These are phyloP conservation scores for Camellia sinensis DNA, from an alignment of 148 eudicot genomes.

Conservation along the genomic window DNA sequence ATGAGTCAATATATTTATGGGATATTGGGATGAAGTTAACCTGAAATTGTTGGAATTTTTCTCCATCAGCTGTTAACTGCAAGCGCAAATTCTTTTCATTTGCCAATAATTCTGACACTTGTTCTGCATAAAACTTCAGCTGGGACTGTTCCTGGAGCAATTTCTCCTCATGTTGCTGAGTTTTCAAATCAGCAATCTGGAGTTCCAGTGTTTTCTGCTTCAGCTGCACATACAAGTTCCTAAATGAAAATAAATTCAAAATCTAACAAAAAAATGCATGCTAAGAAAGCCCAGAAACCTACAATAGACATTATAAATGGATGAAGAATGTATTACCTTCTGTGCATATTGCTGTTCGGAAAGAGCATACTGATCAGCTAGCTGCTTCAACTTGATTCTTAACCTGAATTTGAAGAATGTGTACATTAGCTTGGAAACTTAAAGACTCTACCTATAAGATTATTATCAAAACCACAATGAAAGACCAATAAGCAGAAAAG, in stretches of 20 bases:
- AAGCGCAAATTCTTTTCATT: slow-evolving; percentile 84
- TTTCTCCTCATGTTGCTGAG: slow-evolving; percentile 81
- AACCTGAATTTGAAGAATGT: slow-evolving; percentile 49
- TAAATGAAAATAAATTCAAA: slow-evolving; percentile 2
- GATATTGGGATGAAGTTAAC: slow-evolving; percentile 29
- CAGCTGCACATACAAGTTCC: slow-evolving; percentile 52
- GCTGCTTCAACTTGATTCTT: slow-evolving; percentile 80
- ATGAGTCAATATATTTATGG: not conserved
- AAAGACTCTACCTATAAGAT: not conserved
- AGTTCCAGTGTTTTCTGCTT: slow-evolving; percentile 87
- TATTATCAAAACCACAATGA: slow-evolving; percentile 4
- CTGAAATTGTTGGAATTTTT: slow-evolving; percentile 97
- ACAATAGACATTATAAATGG: not conserved
- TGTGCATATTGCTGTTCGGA: slow-evolving; percentile 78
- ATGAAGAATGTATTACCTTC: slow-evolving; percentile 45
- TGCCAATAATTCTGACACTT: slow-evolving; percentile 73
- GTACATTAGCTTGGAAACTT: not conserved
- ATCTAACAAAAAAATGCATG: not conserved
- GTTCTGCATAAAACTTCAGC: slow-evolving; percentile 80
- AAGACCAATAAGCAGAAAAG: not conserved
- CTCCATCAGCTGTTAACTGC: slow-evolving; percentile 92
- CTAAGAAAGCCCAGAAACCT: not conserved
- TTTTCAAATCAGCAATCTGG: slow-evolving; percentile 89
- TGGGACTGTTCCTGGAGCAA: slow-evolving; percentile 75
- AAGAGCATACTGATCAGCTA: slow-evolving; percentile 82